Percentiles rank a stretch among this genome's conserved stretches.
Conservation (phyloP, 495 filamentous ascomycete species). For the Aspergillus bertholletiae region DNA sequence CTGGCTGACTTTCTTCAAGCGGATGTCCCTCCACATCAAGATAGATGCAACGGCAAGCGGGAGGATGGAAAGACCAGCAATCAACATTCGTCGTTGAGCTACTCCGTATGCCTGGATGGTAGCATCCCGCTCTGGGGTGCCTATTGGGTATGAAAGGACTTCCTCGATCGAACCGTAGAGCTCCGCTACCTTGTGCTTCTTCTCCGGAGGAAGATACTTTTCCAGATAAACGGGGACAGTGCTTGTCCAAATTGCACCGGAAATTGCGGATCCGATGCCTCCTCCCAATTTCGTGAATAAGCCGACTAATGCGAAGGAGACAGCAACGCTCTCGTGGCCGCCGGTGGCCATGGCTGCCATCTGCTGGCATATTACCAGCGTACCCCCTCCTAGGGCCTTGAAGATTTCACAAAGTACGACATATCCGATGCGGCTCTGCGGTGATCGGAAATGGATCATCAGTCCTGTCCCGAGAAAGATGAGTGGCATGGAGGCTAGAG, state of each 20-base stretch:
- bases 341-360: slow-evolving; percentile 54
- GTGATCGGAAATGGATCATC: slow-evolving; percentile 64
- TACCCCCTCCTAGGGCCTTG: slow-evolving; percentile 62
- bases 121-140: too few relatives aligned
- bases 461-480: slow-evolving; percentile 55
- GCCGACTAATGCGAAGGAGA: slow-evolving; percentile 58
- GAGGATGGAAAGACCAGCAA: too few relatives aligned
- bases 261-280: slow-evolving; percentile 57
- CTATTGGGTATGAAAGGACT: too few relatives aligned
- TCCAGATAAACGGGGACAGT: slow-evolving; percentile 53
- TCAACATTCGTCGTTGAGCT: too few relatives aligned
- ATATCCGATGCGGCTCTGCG: slow-evolving; percentile 55
- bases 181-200: too few relatives aligned
- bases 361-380: slow-evolving; percentile 60
- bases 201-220: slow-evolving; percentile 24
- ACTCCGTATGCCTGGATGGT: too few relatives aligned
- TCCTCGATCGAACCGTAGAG: too few relatives aligned
- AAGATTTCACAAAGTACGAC: slow-evolving; percentile 74
- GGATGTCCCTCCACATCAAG: too few relatives aligned
- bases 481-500: slow-evolving; percentile 55
- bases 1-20: too few relatives aligned
- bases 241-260: slow-evolving; percentile 61
- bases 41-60: too few relatives aligned
- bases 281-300: slow-evolving; percentile 65
- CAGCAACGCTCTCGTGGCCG: slow-evolving; percentile 46